Evolutionary conservation across 2,329 filamentous ascomycete genomes (phyloP).

Genomic region (Thermomyces lanuginosus): DNA sequence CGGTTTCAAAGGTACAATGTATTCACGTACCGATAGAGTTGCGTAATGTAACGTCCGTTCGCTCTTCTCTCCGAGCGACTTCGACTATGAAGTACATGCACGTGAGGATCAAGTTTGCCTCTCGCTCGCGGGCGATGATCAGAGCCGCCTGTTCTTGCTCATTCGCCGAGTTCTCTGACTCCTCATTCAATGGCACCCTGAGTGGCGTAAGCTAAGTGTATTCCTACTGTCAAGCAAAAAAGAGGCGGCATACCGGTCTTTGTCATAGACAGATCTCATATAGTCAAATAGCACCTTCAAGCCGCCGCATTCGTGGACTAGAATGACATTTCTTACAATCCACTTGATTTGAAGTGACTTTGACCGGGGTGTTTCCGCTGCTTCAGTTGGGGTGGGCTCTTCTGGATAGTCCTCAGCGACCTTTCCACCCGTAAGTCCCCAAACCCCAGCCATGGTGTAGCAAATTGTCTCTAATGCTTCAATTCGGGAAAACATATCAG

Average conservation of each 20-base stretch:
- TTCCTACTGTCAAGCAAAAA: not conserved
- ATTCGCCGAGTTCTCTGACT: conserved; percentile 10
- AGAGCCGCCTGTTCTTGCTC: conserved; percentile 19
- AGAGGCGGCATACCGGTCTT: conserved; percentile 10
- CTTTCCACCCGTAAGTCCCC: conserved; percentile 48
- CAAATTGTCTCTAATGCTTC: conserved; percentile 31
- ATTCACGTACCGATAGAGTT: conserved; percentile 14
- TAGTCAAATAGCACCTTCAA: conserved; percentile 22
- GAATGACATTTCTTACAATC: conserved; percentile 28
- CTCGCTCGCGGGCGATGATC: conserved; percentile 22
- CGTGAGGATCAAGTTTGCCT: conserved; percentile 28
- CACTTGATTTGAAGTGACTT: conserved; percentile 32
- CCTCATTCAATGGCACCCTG: conserved; percentile 5
- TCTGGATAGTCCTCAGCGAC: conserved; percentile 15
- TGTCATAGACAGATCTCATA: conserved; percentile 24
- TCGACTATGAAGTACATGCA: conserved; percentile 28
- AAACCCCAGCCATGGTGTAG: conserved; percentile 49
- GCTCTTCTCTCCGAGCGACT: conserved; percentile 22
- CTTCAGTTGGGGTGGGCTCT: conserved; percentile 20
- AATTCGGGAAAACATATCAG: conserved; percentile 26
- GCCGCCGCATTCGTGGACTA: conserved; percentile 22
- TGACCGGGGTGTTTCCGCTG: conserved; percentile 29
- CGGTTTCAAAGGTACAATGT: not conserved
- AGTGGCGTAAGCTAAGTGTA: no score
- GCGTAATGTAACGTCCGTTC: conserved; percentile 11